phyloP scores from a whole-genome alignment of 2,329 filamentous ascomycete genomes.

The Pyricularia sp. region DNA sequence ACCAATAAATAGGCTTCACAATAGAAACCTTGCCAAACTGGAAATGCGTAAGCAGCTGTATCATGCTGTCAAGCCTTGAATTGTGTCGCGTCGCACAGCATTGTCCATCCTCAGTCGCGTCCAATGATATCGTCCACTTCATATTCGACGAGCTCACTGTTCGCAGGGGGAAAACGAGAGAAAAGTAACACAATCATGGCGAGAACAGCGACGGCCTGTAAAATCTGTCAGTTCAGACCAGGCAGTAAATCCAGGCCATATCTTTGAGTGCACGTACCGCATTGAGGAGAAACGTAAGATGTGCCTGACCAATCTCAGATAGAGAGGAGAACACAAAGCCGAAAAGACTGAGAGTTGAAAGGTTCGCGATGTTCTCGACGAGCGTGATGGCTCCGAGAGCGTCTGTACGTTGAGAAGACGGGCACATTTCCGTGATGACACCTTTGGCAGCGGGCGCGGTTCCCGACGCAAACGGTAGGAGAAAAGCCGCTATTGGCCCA shows the following conservation, averaged over 20 bases:
- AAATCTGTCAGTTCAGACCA: background rate
- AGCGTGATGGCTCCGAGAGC: conserved; percentile 61
- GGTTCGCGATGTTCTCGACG: conserved; percentile 57
- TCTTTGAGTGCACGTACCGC: conserved; percentile 32
- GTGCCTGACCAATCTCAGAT: conserved; percentile 46
- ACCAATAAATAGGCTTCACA: background rate
- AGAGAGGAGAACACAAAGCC: conserved; percentile 58
- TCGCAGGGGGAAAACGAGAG: conserved; percentile 31
- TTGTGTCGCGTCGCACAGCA: background rate
- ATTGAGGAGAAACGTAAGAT: conserved; percentile 60
- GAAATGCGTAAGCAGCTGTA: too few species aligned
- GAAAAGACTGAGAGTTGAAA: conserved; percentile 57
- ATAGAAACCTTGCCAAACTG: background rate
- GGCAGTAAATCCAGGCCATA: background rate
- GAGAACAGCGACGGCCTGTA: conserved; percentile 41
- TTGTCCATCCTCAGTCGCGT: background rate
- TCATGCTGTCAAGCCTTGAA: background rate
- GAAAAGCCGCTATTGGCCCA: conserved; percentile 37
- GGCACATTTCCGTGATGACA: conserved; percentile 63
- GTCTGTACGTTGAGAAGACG: conserved; percentile 51
- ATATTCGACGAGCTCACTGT: conserved; percentile 22
- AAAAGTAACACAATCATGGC: conserved; percentile 29
- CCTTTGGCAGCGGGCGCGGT: conserved; percentile 63
- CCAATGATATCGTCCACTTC: background rate
- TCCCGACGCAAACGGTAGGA: conserved; percentile 60